Base-by-base conservation (phyloP, 176 grass and related monocot genomes). In the Dendrocalamus sinicus region DNA sequence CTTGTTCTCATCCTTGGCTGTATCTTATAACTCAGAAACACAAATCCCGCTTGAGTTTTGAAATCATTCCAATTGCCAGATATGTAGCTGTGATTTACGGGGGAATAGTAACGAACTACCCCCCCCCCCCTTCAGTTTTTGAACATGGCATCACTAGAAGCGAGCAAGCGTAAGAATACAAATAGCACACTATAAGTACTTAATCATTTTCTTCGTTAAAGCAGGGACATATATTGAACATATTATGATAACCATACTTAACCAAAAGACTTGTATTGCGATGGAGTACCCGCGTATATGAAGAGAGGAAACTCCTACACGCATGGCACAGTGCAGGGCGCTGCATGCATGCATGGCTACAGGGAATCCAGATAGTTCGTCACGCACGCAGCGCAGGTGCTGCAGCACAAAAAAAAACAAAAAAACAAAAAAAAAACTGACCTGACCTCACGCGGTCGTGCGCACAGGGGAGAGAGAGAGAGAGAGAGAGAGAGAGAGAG, bases 381-480 rank as follows among this genome's bases (percentile, higher is more conserved):
- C 82, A 85, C 82, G 76, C 60, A 15, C 69, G 75, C 67, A 80
- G 67, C 47, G 64, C 87, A 44, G 64, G 83, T 47, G 81, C 78
- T 58, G 73, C 60, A 20, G 51, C 35, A 0, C 12, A 50, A 50
- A 48, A 14, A 51, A 28, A 28, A 28, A 28, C 0, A 28, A 28
- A 28, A 28, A 28, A 28, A 51, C 0, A 5, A 51, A 15, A 51
- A 48, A 15, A 51, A 51, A 26, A 20, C 13, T 12, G 71, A 44
- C 55, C 72, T 90, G 83, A 86, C 78, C 83, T 90, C 78, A 86
- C 78, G 24, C 83, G 72, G 83, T 82, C 88, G 46, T 82, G 78
- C 47, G 24, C 86, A 90, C 78, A 86, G 88, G 57, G 58, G 59
- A 35, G 75, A 73, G 79, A 32, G 44, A 63, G 67, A 60, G 32